Base-by-base conservation (phyloP, 768 basidiomycete species). In the Calocera cornea region DNA sequence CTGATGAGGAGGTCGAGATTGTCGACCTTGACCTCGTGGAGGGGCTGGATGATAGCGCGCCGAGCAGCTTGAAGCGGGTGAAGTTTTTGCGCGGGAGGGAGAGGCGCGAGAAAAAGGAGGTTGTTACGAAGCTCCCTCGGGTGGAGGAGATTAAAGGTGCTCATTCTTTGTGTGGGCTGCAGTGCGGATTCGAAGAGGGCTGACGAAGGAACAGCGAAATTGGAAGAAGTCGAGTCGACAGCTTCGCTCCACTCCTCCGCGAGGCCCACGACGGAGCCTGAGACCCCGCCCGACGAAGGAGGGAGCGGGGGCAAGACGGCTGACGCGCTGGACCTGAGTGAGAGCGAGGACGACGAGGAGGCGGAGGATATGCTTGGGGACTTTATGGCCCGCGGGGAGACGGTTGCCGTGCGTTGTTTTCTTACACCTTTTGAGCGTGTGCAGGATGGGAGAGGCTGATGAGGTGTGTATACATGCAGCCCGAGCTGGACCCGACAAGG, bases 11-110 rank as follows among this genome's bases (percentile, higher is more conserved):
- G 72, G 89, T 92, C 29, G 89, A 92, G 77, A 90, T 92, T 65
- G 79, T 93, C 41, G 91, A 93, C 72, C 88, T 93, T 84, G 85
- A 87, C 34, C 81, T 87, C 68, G 85, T 93, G 34, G 78, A 82
- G 64, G 79, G 85, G 69, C 84, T 93, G 85, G 91, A 93, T 75
- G 91, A 87, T 85, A 90, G 90, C 87, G 91, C 91, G 8, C 91
- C 91, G 0, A 89, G 92, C 73, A 86, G 82, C 69, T 73, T 92
- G 66, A 79, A 78, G 66, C 86, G 79, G 70, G 83, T 86, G 66
- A 80, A 75, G 19, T 72, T 72, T 38, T 76, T 78, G 50, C 72
- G 74, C 67, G 76, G 75, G 49, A 72, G 77, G 69, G 77, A 79
- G 65, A 79, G 76, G 50, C 76, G 76, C 69, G 71, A 78, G 12